Conservation (phyloP, 2,329 filamentous ascomycete genomes). For the Macrophomina pseudophaseolina region DNA sequence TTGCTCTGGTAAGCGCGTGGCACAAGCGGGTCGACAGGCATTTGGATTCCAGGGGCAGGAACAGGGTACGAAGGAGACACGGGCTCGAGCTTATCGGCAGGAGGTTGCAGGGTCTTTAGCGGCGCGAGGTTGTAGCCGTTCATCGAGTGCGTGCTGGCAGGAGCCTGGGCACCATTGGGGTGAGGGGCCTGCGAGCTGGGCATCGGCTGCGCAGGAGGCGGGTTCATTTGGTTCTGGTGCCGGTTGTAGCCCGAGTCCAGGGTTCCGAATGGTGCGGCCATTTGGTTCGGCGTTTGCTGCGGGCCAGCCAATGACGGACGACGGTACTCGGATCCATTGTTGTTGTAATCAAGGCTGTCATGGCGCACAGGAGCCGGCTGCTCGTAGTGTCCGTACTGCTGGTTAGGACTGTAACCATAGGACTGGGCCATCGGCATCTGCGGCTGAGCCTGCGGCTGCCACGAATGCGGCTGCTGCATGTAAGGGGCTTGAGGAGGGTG, state of each 20-base stretch:
- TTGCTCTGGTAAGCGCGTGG: conserved; percentile 30
- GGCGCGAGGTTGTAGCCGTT: conserved; percentile 48
- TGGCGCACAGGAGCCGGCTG: conserved; percentile 43
- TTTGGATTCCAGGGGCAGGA: conserved; percentile 33
- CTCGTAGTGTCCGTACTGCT: conserved; percentile 46
- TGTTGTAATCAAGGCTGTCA: conserved; percentile 46
- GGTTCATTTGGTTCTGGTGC: conserved; percentile 43
- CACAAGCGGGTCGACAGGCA: conserved; percentile 26
- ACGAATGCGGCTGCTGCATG: conserved; percentile 38
- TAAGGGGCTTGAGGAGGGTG: conserved; percentile 34
- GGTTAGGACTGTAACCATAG: conserved; percentile 47
- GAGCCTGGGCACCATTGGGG: conserved; percentile 27
- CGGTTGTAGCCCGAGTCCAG: conserved; percentile 44
- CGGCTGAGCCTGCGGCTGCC: conserved; percentile 40
- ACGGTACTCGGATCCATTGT: conserved; percentile 45
- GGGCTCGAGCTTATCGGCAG: conserved; percentile 46
- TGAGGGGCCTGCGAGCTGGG: conserved; percentile 42
- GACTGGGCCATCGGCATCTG: conserved; percentile 46
- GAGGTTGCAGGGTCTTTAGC: conserved; percentile 47
- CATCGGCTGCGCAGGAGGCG: conserved; percentile 32
- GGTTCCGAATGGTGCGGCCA: conserved; percentile 40
- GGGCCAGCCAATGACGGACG: conserved; percentile 45
- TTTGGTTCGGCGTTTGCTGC: conserved; percentile 37
- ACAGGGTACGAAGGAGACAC: conserved; percentile 52
- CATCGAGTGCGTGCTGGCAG: conserved; percentile 33